A percentile compares a stretch with the other conserved stretches of the same genome.
These are phyloP conservation scores for Torulaspora franciscae DNA, from an alignment of 805 yeast species.

Conservation along the genomic window DNA sequence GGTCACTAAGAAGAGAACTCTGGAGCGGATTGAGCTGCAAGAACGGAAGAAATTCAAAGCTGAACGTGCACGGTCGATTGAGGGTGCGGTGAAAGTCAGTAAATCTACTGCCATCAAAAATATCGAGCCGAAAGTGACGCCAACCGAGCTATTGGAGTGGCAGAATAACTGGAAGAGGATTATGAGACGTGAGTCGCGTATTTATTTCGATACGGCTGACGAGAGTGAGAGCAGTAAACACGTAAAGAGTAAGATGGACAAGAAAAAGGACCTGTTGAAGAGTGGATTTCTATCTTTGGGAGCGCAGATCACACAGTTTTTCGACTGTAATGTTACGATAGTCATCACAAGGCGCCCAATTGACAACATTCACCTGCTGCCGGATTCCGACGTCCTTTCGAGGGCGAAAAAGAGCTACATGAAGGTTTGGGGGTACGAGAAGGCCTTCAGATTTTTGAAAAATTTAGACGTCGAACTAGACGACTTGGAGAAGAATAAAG, in stretches of 20 bases:
- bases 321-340: constrained; percentile 61
- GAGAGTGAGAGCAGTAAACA: constrained; percentile 20
- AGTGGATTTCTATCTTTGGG: constrained; percentile 42
- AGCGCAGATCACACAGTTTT: constrained; percentile 54
- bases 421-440: constrained; percentile 86
- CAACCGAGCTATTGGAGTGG: constrained; percentile 50
- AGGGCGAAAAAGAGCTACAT: constrained; percentile 56
- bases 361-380: constrained; percentile 39
- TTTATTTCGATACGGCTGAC: constrained; percentile 55
- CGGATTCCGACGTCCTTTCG: constrained; percentile 57
- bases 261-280: constrained; percentile 28
- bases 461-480: constrained; percentile 50
- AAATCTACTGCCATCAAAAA: constrained; percentile 21
- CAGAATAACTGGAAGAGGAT: constrained; percentile 59
- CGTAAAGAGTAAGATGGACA: constrained; percentile 26
- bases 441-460: constrained; percentile 71
- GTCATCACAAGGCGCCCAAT: constrained; percentile 64
- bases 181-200: constrained; percentile 49
- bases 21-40: constrained; percentile 23
- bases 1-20: constrained; percentile 24
- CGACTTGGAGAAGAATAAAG: constrained; percentile 23
- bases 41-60: constrained; percentile 24
- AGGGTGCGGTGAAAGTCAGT: constrained; percentile 33
- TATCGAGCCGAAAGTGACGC: constrained; percentile 24
- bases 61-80: constrained; percentile 34